Evolutionary conservation across 2,329 filamentous ascomycete genomes (phyloP), one percentile per base, ranked within the genome.

Genomic region (Coleophoma cylindrospora): DNA sequence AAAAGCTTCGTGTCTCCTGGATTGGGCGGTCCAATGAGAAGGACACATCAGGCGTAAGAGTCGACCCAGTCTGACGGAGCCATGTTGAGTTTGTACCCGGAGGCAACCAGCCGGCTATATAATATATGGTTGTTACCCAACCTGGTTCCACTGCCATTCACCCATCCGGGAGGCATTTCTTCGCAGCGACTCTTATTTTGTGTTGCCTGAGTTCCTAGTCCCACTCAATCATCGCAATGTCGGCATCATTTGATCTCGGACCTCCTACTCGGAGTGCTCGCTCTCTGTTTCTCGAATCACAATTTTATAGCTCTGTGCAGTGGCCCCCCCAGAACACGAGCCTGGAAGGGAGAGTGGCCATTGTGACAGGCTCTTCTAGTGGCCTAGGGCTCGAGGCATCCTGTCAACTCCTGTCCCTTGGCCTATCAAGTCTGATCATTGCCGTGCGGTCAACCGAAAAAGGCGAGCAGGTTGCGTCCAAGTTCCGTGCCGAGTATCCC

Each of bases 311-410:
- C 15, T 56, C 53, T 40, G 51, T 51, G 15, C 47, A 52, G 51
- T 50, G 45, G 40, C 54, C 53, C 22, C n/a, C 44, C 3, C 36
- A 34, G 21, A 21, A 56, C 19, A 50, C 54, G 19, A 50, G 12
- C 32, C 55, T 74, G 13, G 57, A 62, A 1, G 64, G 66, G 1
- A 63, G 71, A 50, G 69, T 68, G 0, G 74, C 70, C 40, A 72
- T 79, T 40, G 61, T 80, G 21, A 77, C 75, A 0, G 77, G 76
- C 2, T 59, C 66, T 32, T 79, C 76, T 51, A 63, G 58, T 1
- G 76, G 77, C 0, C 60, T 80, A 0, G 76, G 77, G 0, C 65
- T 73, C 13, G 70, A 73, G 47, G 57, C 67, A 1, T 61, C 67
- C 8, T 58, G 60, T 0, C 70, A 72, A 22, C 62, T 79, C 32